Conservation (phyloP, 305 asterid species). For the Fraxinus baroniana region DNA sequence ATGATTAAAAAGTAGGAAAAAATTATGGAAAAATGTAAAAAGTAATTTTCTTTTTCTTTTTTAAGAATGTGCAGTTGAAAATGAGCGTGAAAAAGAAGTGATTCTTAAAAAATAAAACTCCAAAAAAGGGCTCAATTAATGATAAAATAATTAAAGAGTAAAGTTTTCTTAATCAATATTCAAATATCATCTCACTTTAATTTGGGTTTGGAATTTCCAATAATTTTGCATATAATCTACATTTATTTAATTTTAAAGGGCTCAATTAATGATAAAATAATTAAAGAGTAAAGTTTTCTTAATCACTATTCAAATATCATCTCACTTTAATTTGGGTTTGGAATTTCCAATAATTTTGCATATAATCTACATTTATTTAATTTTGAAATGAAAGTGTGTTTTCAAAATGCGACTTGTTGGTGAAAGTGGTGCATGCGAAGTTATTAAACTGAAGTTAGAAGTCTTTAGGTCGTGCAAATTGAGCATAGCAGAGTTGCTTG, state of each 20-base stretch:
- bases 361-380: neutral
- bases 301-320: neutral
- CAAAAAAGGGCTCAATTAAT: neutral
- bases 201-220: neutral
- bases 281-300: neutral
- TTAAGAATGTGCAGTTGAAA: no score
- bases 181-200: neutral
- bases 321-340: neutral
- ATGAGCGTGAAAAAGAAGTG: neutral
- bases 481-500: neutral
- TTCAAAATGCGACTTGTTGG: neutral
- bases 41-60: no score
- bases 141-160: neutral
- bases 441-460: no score
- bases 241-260: neutral
- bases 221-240: neutral
- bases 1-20: no score
- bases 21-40: no score
- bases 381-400: neutral
- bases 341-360: neutral
- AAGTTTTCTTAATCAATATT: neutral
- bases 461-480: neutral
- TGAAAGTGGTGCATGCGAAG: neutral
- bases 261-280: neutral
- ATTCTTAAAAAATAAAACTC: neutral